These are phyloP conservation scores for Physcomitrellopsis africana DNA, from an alignment of 225 moss, liverwort and hornwort species.

Conservation along the genomic window DNA sequence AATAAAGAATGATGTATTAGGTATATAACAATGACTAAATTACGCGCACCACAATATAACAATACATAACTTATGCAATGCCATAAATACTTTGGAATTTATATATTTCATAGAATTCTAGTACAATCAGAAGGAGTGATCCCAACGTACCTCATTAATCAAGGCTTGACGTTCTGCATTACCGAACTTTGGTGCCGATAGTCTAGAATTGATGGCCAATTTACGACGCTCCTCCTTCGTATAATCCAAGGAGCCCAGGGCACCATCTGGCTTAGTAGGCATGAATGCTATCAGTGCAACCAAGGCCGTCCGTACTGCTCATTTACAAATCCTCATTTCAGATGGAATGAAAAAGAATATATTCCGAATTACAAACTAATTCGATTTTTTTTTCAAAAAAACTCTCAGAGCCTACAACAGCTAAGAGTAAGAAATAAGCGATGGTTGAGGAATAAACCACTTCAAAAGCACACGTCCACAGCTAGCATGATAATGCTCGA, in stretches of 20 bases:
- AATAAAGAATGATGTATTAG: not conserved
- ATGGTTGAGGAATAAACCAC: too few species aligned
- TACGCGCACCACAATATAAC: not conserved
- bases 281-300: slow-evolving; percentile 96
- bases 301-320: slow-evolving; percentile 87
- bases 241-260: slow-evolving; percentile 92
- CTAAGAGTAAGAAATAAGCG: too few species aligned
- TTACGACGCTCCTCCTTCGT: slow-evolving; percentile 90
- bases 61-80: not conserved
- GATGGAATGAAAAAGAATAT: not conserved
- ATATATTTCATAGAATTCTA: not conserved
- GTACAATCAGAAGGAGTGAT: not conserved
- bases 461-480: too few species aligned
- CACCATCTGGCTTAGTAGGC: slow-evolving; percentile 99
- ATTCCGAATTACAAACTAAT: too few species aligned
- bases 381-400: too few species aligned
- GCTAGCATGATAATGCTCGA: too few species aligned
- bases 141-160: slow-evolving; percentile 76
- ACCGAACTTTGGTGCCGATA: slow-evolving; percentile 78
- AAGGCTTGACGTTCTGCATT: slow-evolving; percentile 85
- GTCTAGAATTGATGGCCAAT: slow-evolving; percentile 86
- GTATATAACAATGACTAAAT: not conserved
- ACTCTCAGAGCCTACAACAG: too few species aligned
- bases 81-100: not conserved
- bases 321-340: slow-evolving; percentile 15